These are phyloP conservation scores for Claviceps pusilla DNA, from an alignment of 2,329 filamentous ascomycete genomes.

Conservation along the genomic window DNA sequence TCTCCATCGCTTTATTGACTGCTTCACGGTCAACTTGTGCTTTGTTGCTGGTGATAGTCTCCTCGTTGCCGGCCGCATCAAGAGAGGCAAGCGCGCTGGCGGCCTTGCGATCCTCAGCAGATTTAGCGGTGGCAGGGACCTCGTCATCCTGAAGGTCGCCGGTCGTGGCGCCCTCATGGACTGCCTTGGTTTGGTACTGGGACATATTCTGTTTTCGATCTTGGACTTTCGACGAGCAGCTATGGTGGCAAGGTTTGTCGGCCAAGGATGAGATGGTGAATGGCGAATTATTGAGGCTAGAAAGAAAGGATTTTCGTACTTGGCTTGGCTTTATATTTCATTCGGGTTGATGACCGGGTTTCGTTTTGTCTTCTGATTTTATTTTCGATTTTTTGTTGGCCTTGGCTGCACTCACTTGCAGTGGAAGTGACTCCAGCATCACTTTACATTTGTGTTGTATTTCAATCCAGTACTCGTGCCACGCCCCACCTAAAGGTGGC, in stretches of 20 bases:
- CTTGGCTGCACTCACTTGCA: no score
- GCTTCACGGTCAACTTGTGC: conserved; percentile 52
- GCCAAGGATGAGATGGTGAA: background rate
- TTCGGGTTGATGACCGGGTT: no score
- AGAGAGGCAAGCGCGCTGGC: conserved; percentile 58
- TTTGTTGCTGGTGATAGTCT: conserved; percentile 28
- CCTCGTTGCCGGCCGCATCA: conserved; percentile 33
- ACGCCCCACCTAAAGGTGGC: no score
- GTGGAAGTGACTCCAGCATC: no score
- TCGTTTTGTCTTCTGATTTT: no score
- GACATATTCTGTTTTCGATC: conserved; percentile 31
- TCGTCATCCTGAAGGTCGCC: conserved; percentile 43
- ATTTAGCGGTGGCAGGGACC: conserved; percentile 37
- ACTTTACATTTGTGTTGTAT: no score
- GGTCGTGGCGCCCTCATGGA: conserved; percentile 45
- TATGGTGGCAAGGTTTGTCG: background rate
- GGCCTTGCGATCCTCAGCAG: conserved; percentile 63
- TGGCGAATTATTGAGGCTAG: no score
- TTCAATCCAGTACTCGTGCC: no score
- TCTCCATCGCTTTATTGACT: conserved; percentile 56
- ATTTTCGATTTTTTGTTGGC: no score
- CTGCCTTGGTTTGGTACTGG: conserved; percentile 39
- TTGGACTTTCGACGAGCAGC: background rate
- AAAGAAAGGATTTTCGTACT: no score
- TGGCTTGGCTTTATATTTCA: no score